Evolutionary conservation across 2,329 filamentous ascomycete genomes (phyloP).

Genomic region (Aureobasidium lini): DNA sequence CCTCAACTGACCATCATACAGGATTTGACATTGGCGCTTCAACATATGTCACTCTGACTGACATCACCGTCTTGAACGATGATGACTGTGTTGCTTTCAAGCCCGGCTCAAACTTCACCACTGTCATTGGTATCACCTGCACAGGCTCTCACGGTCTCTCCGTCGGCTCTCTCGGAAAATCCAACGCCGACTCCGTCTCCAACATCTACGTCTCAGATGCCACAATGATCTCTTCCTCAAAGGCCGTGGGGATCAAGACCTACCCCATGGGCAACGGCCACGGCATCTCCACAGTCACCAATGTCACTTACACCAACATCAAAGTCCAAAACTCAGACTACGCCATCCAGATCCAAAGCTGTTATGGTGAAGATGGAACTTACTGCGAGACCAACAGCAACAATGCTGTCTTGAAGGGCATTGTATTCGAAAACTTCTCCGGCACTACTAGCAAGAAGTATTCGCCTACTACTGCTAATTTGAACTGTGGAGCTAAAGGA

Average conservation of each 20-base stretch:
- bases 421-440: slow-evolving; percentile 32
- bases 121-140: slow-evolving; percentile 37
- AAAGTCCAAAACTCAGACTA: slow-evolving; percentile 35
- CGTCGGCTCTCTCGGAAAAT: slow-evolving; percentile 40
- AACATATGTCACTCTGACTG: slow-evolving; percentile 31
- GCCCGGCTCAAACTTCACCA: slow-evolving; percentile 33
- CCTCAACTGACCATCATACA: not conserved
- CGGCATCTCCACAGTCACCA: slow-evolving; percentile 33
- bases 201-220: slow-evolving; percentile 37
- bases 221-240: slow-evolving; percentile 36
- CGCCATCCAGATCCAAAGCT: slow-evolving; percentile 41
- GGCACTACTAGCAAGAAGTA: slow-evolving; percentile 29
- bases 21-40: slow-evolving; percentile 36
- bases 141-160: slow-evolving; percentile 42
- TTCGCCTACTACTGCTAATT: not conserved
- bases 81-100: slow-evolving; percentile 43
- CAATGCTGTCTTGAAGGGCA: slow-evolving; percentile 28
- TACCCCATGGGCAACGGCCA: slow-evolving; percentile 34
- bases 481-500: not conserved
- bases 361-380: slow-evolving; percentile 31
- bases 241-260: slow-evolving; percentile 42
- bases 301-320: slow-evolving; percentile 36
- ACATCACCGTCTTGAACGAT: slow-evolving; percentile 34
- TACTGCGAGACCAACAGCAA: slow-evolving; percentile 33
- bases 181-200: slow-evolving; percentile 33